A percentile compares a stretch with the other conserved stretches of the same genome.
These are phyloP conservation scores for Termitomyces eurrhizus DNA, from an alignment of 768 basidiomycete genomes.

Conservation along the genomic window DNA sequence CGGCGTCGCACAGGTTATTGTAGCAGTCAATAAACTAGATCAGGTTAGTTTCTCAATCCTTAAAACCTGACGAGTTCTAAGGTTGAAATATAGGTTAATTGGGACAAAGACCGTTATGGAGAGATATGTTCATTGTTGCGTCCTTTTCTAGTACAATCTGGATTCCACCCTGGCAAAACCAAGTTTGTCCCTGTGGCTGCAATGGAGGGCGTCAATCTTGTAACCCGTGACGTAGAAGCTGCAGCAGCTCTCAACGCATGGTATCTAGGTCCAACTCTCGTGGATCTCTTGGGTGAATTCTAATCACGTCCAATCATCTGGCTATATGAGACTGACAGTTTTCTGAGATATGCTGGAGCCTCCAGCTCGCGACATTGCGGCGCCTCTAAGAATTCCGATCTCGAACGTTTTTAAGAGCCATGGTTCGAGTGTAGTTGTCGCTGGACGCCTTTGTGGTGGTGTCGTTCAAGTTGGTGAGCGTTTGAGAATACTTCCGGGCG, in stretches of 20 bases:
- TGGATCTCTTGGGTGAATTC: slow-evolving; percentile 70
- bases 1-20: slow-evolving; percentile 86
- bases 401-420: slow-evolving; percentile 95
- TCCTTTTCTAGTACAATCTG: slow-evolving; percentile 84
- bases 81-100: slow-evolving; percentile 61
- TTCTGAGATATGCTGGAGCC: slow-evolving; percentile 73
- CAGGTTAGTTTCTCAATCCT: slow-evolving; percentile 46
- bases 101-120: slow-evolving; percentile 80
- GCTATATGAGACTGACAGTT: neutral
- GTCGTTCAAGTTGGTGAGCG: slow-evolving; percentile 91
- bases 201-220: slow-evolving; percentile 84
- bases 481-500: slow-evolving; percentile 84
- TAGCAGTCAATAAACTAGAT: slow-evolving; percentile 95
- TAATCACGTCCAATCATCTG: neutral
- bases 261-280: slow-evolving; percentile 85
- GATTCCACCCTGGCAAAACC: slow-evolving; percentile 76
- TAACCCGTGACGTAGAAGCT: slow-evolving; percentile 42
- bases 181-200: slow-evolving; percentile 88
- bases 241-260: slow-evolving; percentile 53
- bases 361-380: slow-evolving; percentile 69
- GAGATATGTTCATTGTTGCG: slow-evolving; percentile 73
- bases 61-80: neutral
- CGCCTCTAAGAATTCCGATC: slow-evolving; percentile 82
- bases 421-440: slow-evolving; percentile 71
- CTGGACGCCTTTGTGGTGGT: slow-evolving; percentile 83